These are phyloP conservation scores for Monosporozyma servazzii DNA, from an alignment of 805 yeast genomes.

Conservation along the genomic window DNA sequence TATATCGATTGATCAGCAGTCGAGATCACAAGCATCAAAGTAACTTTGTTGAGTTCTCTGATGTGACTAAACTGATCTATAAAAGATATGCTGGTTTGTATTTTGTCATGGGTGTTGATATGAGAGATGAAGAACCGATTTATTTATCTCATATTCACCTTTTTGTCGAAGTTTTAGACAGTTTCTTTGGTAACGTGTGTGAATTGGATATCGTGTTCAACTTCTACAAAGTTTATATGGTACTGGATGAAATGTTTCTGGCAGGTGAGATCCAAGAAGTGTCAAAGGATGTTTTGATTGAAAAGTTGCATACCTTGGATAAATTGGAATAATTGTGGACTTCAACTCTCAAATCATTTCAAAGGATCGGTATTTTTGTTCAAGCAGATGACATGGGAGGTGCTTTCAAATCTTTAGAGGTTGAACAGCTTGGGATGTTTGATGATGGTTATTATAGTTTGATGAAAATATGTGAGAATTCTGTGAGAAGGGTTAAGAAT, in stretches of 20 bases:
- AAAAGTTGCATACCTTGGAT: conserved; percentile 57
- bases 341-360: too few species aligned
- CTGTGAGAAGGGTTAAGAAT: too few species aligned
- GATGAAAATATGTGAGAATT: too few species aligned
- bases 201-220: conserved; percentile 90
- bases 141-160: conserved; percentile 79
- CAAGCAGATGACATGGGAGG: too few species aligned
- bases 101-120: conserved; percentile 75
- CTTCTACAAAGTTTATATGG: conserved; percentile 72
- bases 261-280: conserved; percentile 91
- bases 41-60: conserved; percentile 66
- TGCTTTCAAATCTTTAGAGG: too few species aligned
- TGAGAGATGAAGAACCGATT: conserved; percentile 71
- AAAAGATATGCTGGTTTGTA: conserved; percentile 87
- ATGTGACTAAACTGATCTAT: conserved; percentile 61
- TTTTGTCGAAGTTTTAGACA: conserved; percentile 80
- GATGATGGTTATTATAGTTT: too few species aligned
- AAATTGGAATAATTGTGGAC: conserved; percentile 35
- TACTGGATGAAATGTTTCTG: conserved; percentile 76
- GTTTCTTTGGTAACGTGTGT: conserved; percentile 83
- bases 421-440: too few species aligned
- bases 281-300: conserved; percentile 57
- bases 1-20: conserved; percentile 70
- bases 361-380: too few species aligned
- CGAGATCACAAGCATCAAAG: conserved; percentile 80